Percentiles rank a stretch among this genome's conserved stretches.
Evolutionary conservation across 805 yeast species (phyloP).

Genomic region (Ogataea nitratoaversa): DNA sequence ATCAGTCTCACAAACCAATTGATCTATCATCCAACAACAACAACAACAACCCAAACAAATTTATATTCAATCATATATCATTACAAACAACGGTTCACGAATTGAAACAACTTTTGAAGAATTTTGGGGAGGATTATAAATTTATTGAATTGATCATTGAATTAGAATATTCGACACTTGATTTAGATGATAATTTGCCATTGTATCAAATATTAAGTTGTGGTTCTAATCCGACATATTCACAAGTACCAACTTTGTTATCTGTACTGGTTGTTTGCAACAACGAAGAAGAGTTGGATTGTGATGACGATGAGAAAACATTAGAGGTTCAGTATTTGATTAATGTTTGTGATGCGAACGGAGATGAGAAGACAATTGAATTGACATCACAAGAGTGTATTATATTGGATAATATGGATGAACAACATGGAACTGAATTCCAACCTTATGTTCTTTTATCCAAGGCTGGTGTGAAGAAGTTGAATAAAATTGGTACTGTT

Average conservation of each 20-base stretch:
- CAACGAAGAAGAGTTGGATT: too few species aligned
- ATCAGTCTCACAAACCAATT: slow-evolving; percentile 1
- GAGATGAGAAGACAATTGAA: neutral
- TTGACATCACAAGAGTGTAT: slow-evolving; percentile 37
- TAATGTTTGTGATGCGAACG: neutral
- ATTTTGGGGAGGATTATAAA: slow-evolving; percentile 5
- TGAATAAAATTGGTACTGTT: slow-evolving; percentile 12
- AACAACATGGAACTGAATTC: slow-evolving; percentile 18
- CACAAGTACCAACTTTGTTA: slow-evolving; percentile 18
- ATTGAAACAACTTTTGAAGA: slow-evolving; percentile 6
- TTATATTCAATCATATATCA: slow-evolving; percentile 8
- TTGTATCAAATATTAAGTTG: slow-evolving; percentile 15
- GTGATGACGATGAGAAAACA: too few species aligned
- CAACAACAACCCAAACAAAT: too few species aligned
- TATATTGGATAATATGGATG: slow-evolving; percentile 31
- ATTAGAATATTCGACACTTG: slow-evolving; percentile 12
- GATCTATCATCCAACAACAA: slow-evolving; percentile 1
- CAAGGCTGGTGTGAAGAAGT: slow-evolving; percentile 32
- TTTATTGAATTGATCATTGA: slow-evolving; percentile 13
- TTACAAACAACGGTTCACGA: slow-evolving; percentile 17
- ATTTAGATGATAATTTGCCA: slow-evolving; percentile 11
- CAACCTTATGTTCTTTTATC: slow-evolving; percentile 39
- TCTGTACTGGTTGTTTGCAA: slow-evolving; percentile 4
- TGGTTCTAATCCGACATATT: slow-evolving; percentile 11
- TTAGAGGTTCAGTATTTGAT: too few species aligned